These are phyloP conservation scores for Posidonia australis DNA, from an alignment of 106 monocot species.

Conservation along the genomic window DNA sequence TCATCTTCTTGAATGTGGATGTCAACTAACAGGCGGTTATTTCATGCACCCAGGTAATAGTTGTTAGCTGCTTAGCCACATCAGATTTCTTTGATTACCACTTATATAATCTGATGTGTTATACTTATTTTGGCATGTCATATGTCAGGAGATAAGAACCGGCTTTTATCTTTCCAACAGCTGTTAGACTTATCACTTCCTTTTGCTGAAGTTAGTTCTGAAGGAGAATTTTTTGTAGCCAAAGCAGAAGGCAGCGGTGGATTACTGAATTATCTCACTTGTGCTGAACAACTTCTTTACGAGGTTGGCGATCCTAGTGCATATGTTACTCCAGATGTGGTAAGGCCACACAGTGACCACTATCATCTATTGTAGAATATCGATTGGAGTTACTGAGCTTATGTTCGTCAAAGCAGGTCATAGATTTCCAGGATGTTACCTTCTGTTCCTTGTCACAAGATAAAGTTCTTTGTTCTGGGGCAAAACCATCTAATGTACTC, in stretches of 20 bases:
- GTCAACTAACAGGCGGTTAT: conserved; percentile 97
- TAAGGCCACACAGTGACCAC: conserved; percentile 12
- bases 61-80: neutral
- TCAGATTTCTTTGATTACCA: neutral
- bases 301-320: conserved; percentile 82
- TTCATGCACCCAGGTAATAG: conserved; percentile 95
- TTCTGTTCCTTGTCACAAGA: conserved; percentile 56
- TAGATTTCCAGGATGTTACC: conserved; percentile 67
- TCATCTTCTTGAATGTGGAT: conserved; percentile 98
- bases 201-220: conserved; percentile 67
- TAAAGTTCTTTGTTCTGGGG: conserved; percentile 49
- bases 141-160: conserved; percentile 60
- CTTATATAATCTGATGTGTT: neutral
- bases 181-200: conserved; percentile 94
- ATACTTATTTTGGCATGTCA: neutral
- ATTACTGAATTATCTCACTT: conserved; percentile 49
- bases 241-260: conserved; percentile 90
- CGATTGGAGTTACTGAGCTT: conserved; percentile 6
- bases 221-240: conserved; percentile 61
- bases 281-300: conserved; percentile 93
- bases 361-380: neutral
- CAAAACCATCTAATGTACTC: conserved; percentile 43
- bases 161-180: conserved; percentile 59
- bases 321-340: conserved; percentile 95
- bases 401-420: conserved; percentile 29